Base-by-base conservation (phyloP, 805 yeast species). In the Teunomyces pallodes region DNA sequence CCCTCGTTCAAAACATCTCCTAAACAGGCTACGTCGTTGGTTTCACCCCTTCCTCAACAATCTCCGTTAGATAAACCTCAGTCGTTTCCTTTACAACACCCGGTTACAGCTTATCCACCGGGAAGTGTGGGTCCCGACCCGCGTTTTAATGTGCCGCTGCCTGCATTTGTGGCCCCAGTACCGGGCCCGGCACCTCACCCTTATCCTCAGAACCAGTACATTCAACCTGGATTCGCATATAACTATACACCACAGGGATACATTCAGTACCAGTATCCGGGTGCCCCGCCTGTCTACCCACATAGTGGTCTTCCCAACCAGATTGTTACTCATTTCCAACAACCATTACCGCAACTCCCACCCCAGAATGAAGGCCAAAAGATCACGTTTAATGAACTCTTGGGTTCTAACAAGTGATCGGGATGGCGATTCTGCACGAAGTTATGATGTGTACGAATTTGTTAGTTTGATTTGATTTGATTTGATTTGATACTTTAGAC, bases 1-100 rank as follows among this genome's bases (percentile, higher is more conserved):
- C 84, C 84, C 8, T 71, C 81, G 5, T 79, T 79, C 55, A 70
- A 66, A 42, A 50, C 62, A 1, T 61, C 67, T 9, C 63, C 68
- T 1, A 59, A 55, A 41, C 45, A 46, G 35, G 39, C 45, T n/a
- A 42, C 48, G 30, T 24, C 41, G 24, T 12, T 12, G n/a, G 27
- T 26, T 38, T 43, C 36, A 43, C 46, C 32, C 29, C 28, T 12
- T 35, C 24, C 16, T 14, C 35, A 27, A 30, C 43, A 6, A 31
- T 39, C 31, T 16, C 47, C 26, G 27, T 13, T 20, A 12, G 41
- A 7, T 3, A 38, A 38, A n/a, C 41, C 41, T 4, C 29, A 38
- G 6, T 24, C 41, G 13, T 38, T 38, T 16, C 41, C 41, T 5
- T 38, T 62, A 5, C 60, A 53, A 33, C 55, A 62, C 43, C 75